phyloP scores from a whole-genome alignment of 2,329 filamentous ascomycete genomes.

The Rhytidhysteron rufulum region DNA sequence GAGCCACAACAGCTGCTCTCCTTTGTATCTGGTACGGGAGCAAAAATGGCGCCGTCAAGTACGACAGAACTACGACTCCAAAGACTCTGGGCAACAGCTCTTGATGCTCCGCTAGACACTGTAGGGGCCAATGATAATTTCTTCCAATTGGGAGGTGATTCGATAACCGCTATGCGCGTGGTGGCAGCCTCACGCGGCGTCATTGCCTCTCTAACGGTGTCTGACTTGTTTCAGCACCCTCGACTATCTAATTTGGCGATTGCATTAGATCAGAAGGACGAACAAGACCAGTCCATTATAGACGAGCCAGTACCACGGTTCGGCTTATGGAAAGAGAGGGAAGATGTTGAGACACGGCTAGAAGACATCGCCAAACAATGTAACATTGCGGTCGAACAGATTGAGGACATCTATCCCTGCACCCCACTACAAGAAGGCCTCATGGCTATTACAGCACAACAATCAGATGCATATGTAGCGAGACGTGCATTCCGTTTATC shows the following conservation, averaged over 20 bases:
- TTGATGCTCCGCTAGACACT: slow-evolving; percentile 14
- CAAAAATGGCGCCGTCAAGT: not conserved
- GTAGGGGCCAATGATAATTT: slow-evolving; percentile 50
- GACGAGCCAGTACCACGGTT: no score
- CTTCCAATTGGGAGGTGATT: slow-evolving; percentile 19
- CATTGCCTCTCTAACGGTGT: slow-evolving; percentile 51
- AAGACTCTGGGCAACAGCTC: not conserved
- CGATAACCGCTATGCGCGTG: slow-evolving; percentile 28
- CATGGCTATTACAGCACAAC: slow-evolving; percentile 38
- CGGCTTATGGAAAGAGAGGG: no score
- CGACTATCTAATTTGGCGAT: slow-evolving; percentile 46
- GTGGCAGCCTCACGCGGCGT: slow-evolving; percentile 52
- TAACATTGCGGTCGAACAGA: slow-evolving; percentile 10
- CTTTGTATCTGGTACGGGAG: not conserved
- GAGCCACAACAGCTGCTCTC: slow-evolving; percentile 10
- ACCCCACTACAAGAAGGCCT: slow-evolving; percentile 74
- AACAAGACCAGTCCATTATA: no score
- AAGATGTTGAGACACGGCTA: no score
- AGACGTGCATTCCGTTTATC: slow-evolving; percentile 9
- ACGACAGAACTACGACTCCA: slow-evolving; percentile 1
- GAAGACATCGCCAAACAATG: not conserved
- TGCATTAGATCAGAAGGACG: no score
- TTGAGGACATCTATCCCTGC: slow-evolving; percentile 65
- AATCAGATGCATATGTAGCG: slow-evolving; percentile 8
- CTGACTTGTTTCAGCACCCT: slow-evolving; percentile 51